Evolutionary conservation across 2,329 filamentous ascomycete genomes (phyloP), one percentile per base, ranked within the genome.

Genomic region (Fusarium succisae): DNA sequence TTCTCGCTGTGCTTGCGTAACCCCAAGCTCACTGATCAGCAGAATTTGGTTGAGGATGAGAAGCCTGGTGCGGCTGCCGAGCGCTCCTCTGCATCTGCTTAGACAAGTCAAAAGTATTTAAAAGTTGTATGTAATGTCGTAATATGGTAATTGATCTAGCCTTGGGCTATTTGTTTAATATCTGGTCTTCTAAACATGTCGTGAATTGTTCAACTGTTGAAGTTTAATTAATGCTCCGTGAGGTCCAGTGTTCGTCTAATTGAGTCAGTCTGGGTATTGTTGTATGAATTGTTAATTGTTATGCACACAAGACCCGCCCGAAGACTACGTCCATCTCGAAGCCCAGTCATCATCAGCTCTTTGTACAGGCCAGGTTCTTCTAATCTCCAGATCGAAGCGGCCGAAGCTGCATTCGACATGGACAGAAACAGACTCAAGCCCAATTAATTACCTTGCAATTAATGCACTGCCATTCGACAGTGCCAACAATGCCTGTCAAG

Each of bases 1-100:
- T 86, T 87, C 57, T 83, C 85, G 4, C 44, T 83, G 15, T 76
- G 78, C 61, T 77, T 86, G 64, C 82, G 85, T 61, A 86, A 87
- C 77, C 85, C 85, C 43, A 83, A 82, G 76, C 81, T 87, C 56
- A 87, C 82, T 62, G 77, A 86, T 45, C 54, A 83, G 62, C 86
- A 87, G 80, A 87, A 82, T 8, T 72, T 87, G 73, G 84, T 81
- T 26, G 80, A 81, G 64, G 79, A 80, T 14, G 79, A 78, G 54
- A 74, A 76, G 66, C 72, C 69, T 6, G 69, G 72, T 38, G 71
- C 54, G 22, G 50, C 50, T 45, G 24, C 45, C 14, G 62, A 70
- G 67, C 60, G 66, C 2, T 39, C 38, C 4, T 38, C 51, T 6
- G 61, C 70, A 1, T 57, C 38, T 35, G 59, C 70, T 35, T 73